Evolutionary conservation across 495 filamentous ascomycete species (phyloP).

Genomic region (Penicillium angulare): DNA sequence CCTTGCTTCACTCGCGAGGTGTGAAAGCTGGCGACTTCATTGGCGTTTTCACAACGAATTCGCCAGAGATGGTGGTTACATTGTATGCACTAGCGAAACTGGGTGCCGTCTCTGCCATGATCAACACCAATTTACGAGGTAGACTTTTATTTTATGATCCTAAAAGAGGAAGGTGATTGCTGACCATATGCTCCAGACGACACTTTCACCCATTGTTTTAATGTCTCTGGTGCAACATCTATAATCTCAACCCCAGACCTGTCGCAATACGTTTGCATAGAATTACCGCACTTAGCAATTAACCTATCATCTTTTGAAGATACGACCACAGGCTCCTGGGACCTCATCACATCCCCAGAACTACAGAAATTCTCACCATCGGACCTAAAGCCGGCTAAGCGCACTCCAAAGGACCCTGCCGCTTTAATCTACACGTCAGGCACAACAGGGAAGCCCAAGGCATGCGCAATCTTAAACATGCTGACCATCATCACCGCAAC

Average conservation of each 20-base stretch:
- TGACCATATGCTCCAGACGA: slow-evolving; percentile 34
- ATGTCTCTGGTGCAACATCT: slow-evolving; percentile 62
- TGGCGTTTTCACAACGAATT: slow-evolving; percentile 60
- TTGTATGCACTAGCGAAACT: slow-evolving; percentile 81
- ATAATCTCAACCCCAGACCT: slow-evolving; percentile 58
- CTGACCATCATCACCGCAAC: slow-evolving; percentile 49
- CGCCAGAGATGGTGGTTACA: slow-evolving; percentile 75
- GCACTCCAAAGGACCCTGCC: slow-evolving; percentile 51
- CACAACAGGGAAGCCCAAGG: slow-evolving; percentile 89
- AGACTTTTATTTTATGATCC: slow-evolving; percentile 29
- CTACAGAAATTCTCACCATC: slow-evolving; percentile 39
- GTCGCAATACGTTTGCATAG: slow-evolving; percentile 34
- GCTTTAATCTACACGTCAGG: slow-evolving; percentile 83
- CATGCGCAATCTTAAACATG: slow-evolving; percentile 69
- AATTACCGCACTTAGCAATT: slow-evolving; percentile 40
- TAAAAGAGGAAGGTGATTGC: no score
- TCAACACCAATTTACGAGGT: slow-evolving; percentile 86
- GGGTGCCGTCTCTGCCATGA: slow-evolving; percentile 80
- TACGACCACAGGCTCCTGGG: slow-evolving; percentile 56
- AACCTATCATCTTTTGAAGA: slow-evolving; percentile 41
- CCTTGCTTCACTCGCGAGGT: slow-evolving; percentile 35
- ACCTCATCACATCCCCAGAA: slow-evolving; percentile 42
- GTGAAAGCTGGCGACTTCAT: slow-evolving; percentile 42
- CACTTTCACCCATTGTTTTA: slow-evolving; percentile 78
- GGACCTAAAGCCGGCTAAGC: slow-evolving; percentile 33